Evolutionary conservation across 2,329 filamentous ascomycete genomes (phyloP).

Genomic region (Graphilbum fragrans): DNA sequence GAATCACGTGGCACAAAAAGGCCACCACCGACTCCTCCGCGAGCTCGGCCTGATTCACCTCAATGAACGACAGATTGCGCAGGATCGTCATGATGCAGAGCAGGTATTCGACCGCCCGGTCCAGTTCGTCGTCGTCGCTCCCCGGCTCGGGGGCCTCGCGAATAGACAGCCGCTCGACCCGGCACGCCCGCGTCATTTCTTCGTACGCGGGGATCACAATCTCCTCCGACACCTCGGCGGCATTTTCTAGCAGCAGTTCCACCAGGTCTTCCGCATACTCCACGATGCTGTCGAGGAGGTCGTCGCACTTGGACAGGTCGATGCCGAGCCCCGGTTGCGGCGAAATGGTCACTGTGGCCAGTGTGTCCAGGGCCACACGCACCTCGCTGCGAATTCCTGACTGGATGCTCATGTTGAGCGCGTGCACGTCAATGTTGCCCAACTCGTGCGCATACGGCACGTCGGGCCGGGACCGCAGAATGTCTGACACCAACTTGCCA

Average conservation of each 20-base stretch:
- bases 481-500: slow-evolving; percentile 50
- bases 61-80: slow-evolving; percentile 81
- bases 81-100: slow-evolving; percentile 88
- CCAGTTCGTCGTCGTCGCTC: slow-evolving; percentile 65
- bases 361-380: slow-evolving; percentile 75
- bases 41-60: slow-evolving; percentile 59
- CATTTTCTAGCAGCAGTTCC: slow-evolving; percentile 72
- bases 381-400: slow-evolving; percentile 84
- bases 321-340: slow-evolving; percentile 50
- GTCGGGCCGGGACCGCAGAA: slow-evolving; percentile 59
- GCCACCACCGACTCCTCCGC: slow-evolving; percentile 69
- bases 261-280: slow-evolving; percentile 87
- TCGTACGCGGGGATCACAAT: slow-evolving; percentile 78
- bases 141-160: slow-evolving; percentile 65
- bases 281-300: slow-evolving; percentile 74
- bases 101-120: slow-evolving; percentile 74
- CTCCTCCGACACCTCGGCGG: slow-evolving; percentile 75
- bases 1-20: slow-evolving; percentile 71
- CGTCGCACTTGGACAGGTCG: slow-evolving; percentile 65
- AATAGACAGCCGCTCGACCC: slow-evolving; percentile 58
- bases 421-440: slow-evolving; percentile 80
- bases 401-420: slow-evolving; percentile 78
- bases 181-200: slow-evolving; percentile 70
- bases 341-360: slow-evolving; percentile 58
- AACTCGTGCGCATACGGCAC: slow-evolving; percentile 66